Conservation (phyloP, 768 basidiomycete species). For the Tricholoma sp. region DNA sequence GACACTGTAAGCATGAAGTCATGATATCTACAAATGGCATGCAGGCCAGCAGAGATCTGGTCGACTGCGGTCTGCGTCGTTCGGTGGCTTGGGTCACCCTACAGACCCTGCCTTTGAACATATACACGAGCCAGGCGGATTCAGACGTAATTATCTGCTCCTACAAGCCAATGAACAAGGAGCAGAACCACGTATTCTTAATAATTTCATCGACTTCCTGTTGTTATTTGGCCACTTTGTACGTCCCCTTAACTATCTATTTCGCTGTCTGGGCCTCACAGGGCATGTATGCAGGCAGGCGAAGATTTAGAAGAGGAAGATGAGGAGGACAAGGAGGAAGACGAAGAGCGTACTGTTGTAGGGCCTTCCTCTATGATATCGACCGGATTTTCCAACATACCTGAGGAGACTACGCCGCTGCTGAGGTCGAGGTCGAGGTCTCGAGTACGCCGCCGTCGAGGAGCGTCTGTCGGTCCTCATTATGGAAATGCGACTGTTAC, state of each 20-base stretch:
- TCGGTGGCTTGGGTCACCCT: slow-evolving; percentile 48
- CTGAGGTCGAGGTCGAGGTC: slow-evolving; percentile 40
- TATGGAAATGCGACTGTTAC: slow-evolving; percentile 86
- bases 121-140: slow-evolving; percentile 93
- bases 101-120: slow-evolving; percentile 82
- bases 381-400: slow-evolving; percentile 17
- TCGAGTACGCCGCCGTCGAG: slow-evolving; percentile 48
- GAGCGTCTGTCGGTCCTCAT: slow-evolving; percentile 52
- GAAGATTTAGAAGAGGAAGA: slow-evolving; percentile 89
- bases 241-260: slow-evolving; percentile 28
- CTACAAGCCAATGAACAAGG: slow-evolving; percentile 67
- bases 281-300: slow-evolving; percentile 57
- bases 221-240: slow-evolving; percentile 96
- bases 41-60: slow-evolving; percentile 58
- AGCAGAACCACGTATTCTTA: slow-evolving; percentile 53
- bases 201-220: slow-evolving; percentile 93
- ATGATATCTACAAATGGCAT: slow-evolving; percentile 96
- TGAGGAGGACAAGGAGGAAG: slow-evolving; percentile 74
- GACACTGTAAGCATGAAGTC: slow-evolving; percentile 36
- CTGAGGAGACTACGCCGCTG: slow-evolving; percentile 54
- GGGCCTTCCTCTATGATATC: slow-evolving; percentile 9
- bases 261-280: neutral
- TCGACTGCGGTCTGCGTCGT: slow-evolving; percentile 69
- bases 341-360: slow-evolving; percentile 44
- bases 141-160: slow-evolving; percentile 83